Percentiles rank a stretch among this genome's conserved stretches.
These are phyloP conservation scores for Amanita thiersii DNA, from an alignment of 768 basidiomycete species.

Conservation along the genomic window DNA sequence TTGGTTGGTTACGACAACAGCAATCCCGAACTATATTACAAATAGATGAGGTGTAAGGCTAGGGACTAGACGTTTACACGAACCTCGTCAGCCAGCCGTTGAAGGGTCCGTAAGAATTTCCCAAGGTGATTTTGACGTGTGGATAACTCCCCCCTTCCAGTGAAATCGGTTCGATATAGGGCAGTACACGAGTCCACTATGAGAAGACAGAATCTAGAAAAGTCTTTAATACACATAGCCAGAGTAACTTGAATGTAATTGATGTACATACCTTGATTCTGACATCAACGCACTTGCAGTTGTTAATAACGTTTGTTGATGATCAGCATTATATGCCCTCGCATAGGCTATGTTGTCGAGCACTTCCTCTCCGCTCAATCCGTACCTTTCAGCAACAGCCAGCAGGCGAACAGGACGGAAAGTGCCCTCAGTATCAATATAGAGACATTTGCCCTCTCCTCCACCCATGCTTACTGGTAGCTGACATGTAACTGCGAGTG, in stretches of 20 bases:
- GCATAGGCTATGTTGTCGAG: constrained; percentile 98
- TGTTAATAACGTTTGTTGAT: constrained; percentile 84
- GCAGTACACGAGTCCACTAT: constrained; percentile 97
- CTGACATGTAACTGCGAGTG: constrained; percentile 96
- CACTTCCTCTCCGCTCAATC: constrained; percentile 97
- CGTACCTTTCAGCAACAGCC: constrained; percentile 91
- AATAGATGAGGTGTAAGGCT: neutral
- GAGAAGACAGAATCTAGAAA: constrained; percentile 81
- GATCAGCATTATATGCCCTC: constrained; percentile 96
- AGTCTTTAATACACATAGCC: constrained; percentile 6
- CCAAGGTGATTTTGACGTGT: constrained; percentile 94
- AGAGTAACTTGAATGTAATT: constrained; percentile 1
- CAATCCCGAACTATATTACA: constrained; percentile 78
- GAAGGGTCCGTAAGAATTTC: constrained; percentile 88
- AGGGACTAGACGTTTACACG: neutral
- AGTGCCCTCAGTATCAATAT: constrained; percentile 98
- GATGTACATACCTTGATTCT: constrained; percentile 74
- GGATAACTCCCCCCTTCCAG: constrained; percentile 89
- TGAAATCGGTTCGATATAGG: constrained; percentile 92
- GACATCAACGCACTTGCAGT: constrained; percentile 98
- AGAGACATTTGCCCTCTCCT: constrained; percentile 97
- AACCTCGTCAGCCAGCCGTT: constrained; percentile 95
- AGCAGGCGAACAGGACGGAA: constrained; percentile 95
- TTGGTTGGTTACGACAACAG: constrained; percentile 96
- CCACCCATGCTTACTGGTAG: constrained; percentile 97